A percentile compares a stretch with the other conserved stretches of the same genome.
These are phyloP conservation scores for Cryphonectria japonica DNA, from an alignment of 2,329 filamentous ascomycete species.

Conservation along the genomic window DNA sequence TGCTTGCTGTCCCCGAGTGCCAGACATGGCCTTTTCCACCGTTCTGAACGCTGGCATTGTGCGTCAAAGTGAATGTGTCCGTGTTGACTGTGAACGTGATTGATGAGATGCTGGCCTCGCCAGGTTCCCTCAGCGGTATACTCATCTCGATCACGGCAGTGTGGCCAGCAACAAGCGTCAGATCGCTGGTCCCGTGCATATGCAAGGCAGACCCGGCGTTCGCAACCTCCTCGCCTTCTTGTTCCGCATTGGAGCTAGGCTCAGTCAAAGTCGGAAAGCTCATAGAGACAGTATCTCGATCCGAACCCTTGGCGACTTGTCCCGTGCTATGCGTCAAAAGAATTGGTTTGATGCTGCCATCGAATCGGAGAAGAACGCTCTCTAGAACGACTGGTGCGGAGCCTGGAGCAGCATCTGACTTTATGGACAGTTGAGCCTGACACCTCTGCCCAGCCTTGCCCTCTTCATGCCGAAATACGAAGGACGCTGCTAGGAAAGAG, in stretches of 20 bases:
- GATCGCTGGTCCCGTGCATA: slow-evolving; percentile 59
- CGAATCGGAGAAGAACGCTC: slow-evolving; percentile 58
- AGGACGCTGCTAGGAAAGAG: slow-evolving; percentile 57
- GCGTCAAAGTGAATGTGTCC: slow-evolving; percentile 69
- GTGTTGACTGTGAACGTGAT: slow-evolving; percentile 67
- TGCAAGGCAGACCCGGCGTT: slow-evolving; percentile 38
- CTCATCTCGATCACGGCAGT: slow-evolving; percentile 72
- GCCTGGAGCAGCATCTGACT: slow-evolving; percentile 57
- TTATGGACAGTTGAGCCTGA: slow-evolving; percentile 60
- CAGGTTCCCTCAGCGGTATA: slow-evolving; percentile 78
- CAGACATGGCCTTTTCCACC: slow-evolving; percentile 51
- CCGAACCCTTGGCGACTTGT: neutral
- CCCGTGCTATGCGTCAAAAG: slow-evolving; percentile 49
- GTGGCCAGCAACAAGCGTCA: slow-evolving; percentile 69
- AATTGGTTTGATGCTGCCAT: slow-evolving; percentile 61
- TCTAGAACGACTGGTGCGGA: slow-evolving; percentile 57
- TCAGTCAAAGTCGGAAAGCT: slow-evolving; percentile 35
- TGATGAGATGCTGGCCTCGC: slow-evolving; percentile 70
- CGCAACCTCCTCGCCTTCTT: slow-evolving; percentile 34
- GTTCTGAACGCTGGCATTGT: slow-evolving; percentile 59
- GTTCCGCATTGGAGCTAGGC: slow-evolving; percentile 33
- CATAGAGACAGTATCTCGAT: slow-evolving; percentile 35
- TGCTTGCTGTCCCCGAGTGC: slow-evolving; percentile 51
- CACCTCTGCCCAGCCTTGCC: slow-evolving; percentile 59
- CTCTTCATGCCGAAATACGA: slow-evolving; percentile 30